Base-by-base conservation (phyloP, 148 eudicot genomes). In the Fagopyrum esculentum region DNA sequence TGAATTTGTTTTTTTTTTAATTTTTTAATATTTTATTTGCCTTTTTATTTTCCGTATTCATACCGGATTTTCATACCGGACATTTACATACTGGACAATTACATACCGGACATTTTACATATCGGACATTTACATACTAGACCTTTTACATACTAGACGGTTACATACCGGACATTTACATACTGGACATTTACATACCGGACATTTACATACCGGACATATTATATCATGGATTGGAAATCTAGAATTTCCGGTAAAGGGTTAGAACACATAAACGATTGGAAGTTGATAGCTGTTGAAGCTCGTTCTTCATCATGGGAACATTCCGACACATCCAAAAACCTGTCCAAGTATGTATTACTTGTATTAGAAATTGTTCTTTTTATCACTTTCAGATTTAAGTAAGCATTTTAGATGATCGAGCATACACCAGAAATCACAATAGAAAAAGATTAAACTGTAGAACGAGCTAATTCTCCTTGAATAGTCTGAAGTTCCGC, bases 251-350 rank as follows among this genome's bases (percentile, higher is more conserved):
- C 80, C 5, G 87, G 85, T 75, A 86, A 79, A 75, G 81, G 85
- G 68, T 81, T 86, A 50, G 90, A 78, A 76, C 88, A 77, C 79
- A 78, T 72, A 6, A 86, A 84, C 74, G 88, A 87, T 66, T 92
- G 98, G 93, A 86, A 88, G 80, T 82, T 75, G 81, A 87, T 85
- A 83, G 89, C 87, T 72, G 73, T 81, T 48, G 94, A 86, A 81
- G 80, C 84, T 56, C 69, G 79, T 63, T 77, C 85, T 75, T 66
- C 71, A 40, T n/a, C 46, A 66, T 95, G 89, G 97, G 96, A 90
- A 69, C 82, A 83, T 85, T 83, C 96, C 13, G 71, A 66, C 46
- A 17, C 71, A 66, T 66, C 71, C 9, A 40, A 66, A 35, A 66
- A 19, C 71, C 11, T 66, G 16, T 66, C 71, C 1, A 66, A 66